Evolutionary conservation across 1,139 yeast genomes (phyloP).

Genomic region (Eremothecium cymbalariae): DNA sequence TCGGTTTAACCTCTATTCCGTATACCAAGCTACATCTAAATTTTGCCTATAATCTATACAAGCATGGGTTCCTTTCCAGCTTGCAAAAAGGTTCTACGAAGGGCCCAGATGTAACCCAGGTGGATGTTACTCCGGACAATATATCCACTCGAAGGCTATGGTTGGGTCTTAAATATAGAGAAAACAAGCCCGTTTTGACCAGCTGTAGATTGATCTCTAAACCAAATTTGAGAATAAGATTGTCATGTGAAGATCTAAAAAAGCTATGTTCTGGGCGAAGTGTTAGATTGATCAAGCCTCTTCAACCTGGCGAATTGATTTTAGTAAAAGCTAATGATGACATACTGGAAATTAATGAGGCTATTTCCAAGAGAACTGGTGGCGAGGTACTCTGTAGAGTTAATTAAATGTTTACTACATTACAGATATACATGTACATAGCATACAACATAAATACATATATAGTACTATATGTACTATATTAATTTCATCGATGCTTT

Average conservation of each 20-base stretch:
- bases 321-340: constrained; percentile 47
- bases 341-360: constrained; percentile 76
- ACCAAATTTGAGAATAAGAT: constrained; percentile 70
- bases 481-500: no score
- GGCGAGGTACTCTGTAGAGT: constrained; percentile 84
- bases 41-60: constrained; percentile 74
- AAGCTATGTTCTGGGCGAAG: constrained; percentile 69
- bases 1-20: constrained; percentile 74
- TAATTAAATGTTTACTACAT: constrained; percentile 33
- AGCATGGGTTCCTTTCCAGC: constrained; percentile 81
- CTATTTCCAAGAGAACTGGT: constrained; percentile 60
- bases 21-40: constrained; percentile 77
- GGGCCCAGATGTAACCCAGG: constrained; percentile 76
- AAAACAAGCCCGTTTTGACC: constrained; percentile 67
- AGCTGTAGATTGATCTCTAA: constrained; percentile 69
- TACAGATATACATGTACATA: constrained; percentile 1
- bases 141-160: constrained; percentile 80
- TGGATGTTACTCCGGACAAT: constrained; percentile 82
- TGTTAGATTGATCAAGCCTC: constrained; percentile 67
- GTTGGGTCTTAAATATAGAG: constrained; percentile 85
- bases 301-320: constrained; percentile 85
- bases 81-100: constrained; percentile 78
- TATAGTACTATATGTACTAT: constrained; percentile 1
- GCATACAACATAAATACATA: not conserved
- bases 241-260: constrained; percentile 56